phyloP scores from a whole-genome alignment of 2,329 filamentous ascomycete genomes.

The Diplodia intermedia region DNA sequence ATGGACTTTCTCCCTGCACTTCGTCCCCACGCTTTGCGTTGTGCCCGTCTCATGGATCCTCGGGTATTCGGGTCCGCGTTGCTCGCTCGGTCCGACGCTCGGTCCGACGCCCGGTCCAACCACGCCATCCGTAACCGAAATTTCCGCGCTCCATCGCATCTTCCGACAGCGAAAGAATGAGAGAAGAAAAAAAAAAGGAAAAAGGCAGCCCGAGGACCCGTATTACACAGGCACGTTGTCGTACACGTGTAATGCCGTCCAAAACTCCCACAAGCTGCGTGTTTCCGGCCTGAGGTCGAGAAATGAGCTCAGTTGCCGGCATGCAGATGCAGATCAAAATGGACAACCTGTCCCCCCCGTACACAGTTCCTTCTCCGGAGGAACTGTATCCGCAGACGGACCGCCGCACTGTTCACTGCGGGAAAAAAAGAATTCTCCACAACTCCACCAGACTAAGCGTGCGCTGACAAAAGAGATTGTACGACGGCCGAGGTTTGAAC shows the following conservation, averaged over 20 bases:
- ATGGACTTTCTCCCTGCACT: too few relatives aligned
- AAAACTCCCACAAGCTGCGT: background rate
- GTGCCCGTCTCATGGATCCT: background rate
- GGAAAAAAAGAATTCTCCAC: too few relatives aligned
- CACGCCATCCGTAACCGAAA: background rate
- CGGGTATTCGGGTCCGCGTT: background rate
- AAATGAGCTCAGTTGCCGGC: too few relatives aligned
- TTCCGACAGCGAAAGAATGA: too few relatives aligned
- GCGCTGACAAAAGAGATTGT: background rate
- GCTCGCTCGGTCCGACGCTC: background rate
- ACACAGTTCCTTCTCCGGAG: background rate
- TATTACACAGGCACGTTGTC: background rate
- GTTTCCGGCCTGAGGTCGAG: too few relatives aligned
- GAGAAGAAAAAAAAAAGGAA: background rate
- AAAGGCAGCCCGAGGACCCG: background rate
- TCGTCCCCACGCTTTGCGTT: too few relatives aligned
- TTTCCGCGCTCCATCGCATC: background rate
- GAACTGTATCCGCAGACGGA: too few relatives aligned
- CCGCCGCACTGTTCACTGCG: too few relatives aligned
- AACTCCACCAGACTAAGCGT: too few relatives aligned
- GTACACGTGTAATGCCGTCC: background rate
- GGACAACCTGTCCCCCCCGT: background rate
- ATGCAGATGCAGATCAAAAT: background rate
- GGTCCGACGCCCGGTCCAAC: conserved; percentile 5
- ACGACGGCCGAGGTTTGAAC: conserved; percentile 31